These are phyloP conservation scores for Coccomyxa sp. DNA, from an alignment of 139 green algal species.

Conservation along the genomic window DNA sequence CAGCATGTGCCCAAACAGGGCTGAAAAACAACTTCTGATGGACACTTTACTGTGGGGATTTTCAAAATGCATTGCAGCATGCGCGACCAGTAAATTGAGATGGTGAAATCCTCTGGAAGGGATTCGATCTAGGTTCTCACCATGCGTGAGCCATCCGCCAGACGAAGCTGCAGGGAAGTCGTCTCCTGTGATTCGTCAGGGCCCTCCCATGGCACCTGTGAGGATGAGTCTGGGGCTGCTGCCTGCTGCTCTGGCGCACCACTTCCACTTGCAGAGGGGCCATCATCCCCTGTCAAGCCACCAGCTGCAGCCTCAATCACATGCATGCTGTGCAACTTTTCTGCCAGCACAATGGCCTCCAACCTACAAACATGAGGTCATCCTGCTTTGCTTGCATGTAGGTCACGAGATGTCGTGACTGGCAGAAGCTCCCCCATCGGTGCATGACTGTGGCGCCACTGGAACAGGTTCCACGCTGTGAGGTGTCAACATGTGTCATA, in stretches of 20 bases:
- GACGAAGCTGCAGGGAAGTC: constrained; percentile 82
- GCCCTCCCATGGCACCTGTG: constrained; percentile 54
- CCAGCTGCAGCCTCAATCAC: background rate
- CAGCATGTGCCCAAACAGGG: background rate
- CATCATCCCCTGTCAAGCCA: background rate
- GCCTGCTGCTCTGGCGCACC: background rate
- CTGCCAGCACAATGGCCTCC: background rate
- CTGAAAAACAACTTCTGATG: no score
- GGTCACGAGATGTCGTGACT: background rate
- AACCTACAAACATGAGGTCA: background rate
- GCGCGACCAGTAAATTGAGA: no score
- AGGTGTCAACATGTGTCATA: no score
- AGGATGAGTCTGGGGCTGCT: constrained; percentile 1
- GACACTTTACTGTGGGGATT: no score
- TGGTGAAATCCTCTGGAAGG: background rate
- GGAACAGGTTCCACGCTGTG: no score
- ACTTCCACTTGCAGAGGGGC: background rate
- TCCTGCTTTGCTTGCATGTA: background rate
- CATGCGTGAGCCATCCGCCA: constrained; percentile 75
- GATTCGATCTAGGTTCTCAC: constrained; percentile 14
- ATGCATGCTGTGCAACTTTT: background rate
- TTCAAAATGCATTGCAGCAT: no score
- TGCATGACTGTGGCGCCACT: no score
- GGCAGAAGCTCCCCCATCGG: no score
- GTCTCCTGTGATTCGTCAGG: constrained; percentile 63